Base-by-base conservation (phyloP, 2,329 filamentous ascomycete species). In the Microcyclosporella mali region DNA sequence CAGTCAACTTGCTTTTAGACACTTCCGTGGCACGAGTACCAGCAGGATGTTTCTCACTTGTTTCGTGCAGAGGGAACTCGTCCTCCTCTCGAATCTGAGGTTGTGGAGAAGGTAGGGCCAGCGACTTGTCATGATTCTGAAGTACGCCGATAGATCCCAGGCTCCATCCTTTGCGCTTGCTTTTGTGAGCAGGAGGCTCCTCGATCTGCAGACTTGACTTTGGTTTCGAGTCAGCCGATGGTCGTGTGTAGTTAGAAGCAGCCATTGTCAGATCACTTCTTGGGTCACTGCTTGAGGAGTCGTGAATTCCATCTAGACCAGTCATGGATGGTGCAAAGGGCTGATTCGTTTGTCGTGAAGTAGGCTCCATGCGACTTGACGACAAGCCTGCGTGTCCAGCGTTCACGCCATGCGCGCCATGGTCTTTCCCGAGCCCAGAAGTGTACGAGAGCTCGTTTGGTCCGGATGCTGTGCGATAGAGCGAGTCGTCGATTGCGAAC, bases 31-130 rank as follows among this genome's bases (percentile, higher is more conserved):
- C 32, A 7, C 29, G 43, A n/a, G 35, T 17, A 10, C 29, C 16
- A 12, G 46, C 32, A 8, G 32, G 8, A n/a, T 33, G 6, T 32
- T 41, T 46, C 38, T 55, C 42, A 15, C 44, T 32, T 17, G 19
- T 18, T 19, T 18, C 35, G 28, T 47, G 46, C 9, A 60, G 41
- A 14, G 56, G 56, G 25, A 57, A 60, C 17, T 57, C 51, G 33
- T 65, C 61, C n/a, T 64, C 62, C 10, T 58, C 59, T 19, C 59
- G 56, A 4, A 51, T 43, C 19, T 65, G 56, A 7, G 69, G 70
- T 54, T 70, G 66, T 3, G 70, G 70, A 38, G 69, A 72, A 18
- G 67, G 66, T 41, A 72, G 63, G 10, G 61, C 63, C 3, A 64
- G 37, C 6, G 51, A 45, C 6, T 52, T 37, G 40, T 60, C 57